Evolutionary conservation across 352 stramenopile genomes (phyloP), one percentile per base, ranked within the genome.

Genomic region (Phytophthora tentaculata): DNA sequence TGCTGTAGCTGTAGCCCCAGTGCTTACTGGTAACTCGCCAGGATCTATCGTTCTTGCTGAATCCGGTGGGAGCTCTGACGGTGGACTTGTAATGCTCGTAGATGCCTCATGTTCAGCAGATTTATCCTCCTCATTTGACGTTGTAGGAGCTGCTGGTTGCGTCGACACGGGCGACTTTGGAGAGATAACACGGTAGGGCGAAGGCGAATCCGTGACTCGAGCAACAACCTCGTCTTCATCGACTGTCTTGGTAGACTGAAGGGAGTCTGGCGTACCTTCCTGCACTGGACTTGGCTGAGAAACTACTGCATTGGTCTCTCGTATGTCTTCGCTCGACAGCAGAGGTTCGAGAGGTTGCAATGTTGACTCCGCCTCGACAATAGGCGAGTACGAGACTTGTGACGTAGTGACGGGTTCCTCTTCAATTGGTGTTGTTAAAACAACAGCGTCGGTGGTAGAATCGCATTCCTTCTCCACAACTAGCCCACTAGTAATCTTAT

Each of bases 361-460:
- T 29, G 29, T 24, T 14, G 54, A 39, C 1, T 54, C 4, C 7
- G 9, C 20, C n/a, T 48, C 54, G 26, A 54, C 28, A 52, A 39
- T 16, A 48, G 61, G 41, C 9, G 67, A 58, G 20, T 51, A 62
- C 10, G 24, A n/a, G 17, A 59, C 57, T 32, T 58, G 32, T 41
- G n/a, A 16, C 44, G 23, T 17, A 2, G 39, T 57, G 45, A 69
- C 53, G 22, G 28, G 13, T 55, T 64, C 54, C 53, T 52, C 61
- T 69, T 61, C 19, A 2, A 45, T 29, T 61, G 54, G 9, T 32
- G 16, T 62, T 58, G 67, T 39, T 44, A 66, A 2, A 69, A 50
- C 54, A 61, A 69, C 53, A 22, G 28, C 16, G 32, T 55, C 54
- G 29, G 52, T n/a, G 39, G 39, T n/a, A 45, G 5, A 45, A 39